Percentiles rank a stretch among this genome's conserved stretches.
These are phyloP conservation scores for Carallia brachiata DNA, from an alignment of 345 rosid species.

Conservation along the genomic window DNA sequence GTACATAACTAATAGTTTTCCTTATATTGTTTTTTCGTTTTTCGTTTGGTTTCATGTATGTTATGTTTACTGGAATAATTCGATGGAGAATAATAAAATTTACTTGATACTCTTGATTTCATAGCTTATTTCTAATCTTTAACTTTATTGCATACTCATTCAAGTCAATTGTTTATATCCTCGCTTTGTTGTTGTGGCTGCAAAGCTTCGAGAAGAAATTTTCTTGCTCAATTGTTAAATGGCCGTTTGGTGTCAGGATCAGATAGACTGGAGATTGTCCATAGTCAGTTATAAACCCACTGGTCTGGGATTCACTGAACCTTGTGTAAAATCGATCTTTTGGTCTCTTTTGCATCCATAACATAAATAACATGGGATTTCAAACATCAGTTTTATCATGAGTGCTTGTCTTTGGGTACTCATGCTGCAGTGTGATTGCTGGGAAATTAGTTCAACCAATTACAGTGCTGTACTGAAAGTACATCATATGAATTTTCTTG, in stretches of 20 bases:
- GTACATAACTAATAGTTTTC: conserved; percentile 9
- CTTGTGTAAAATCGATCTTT: not conserved
- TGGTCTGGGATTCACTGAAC: too few species aligned
- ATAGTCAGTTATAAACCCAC: too few species aligned
- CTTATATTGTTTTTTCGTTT: not conserved
- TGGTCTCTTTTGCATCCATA: not conserved
- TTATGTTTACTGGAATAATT: conserved; percentile 1
- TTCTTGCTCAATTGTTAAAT: too few species aligned
- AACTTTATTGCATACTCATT: not conserved
- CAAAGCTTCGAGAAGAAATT: too few species aligned
- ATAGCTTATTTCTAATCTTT: not conserved
- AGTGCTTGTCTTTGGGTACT: not conserved
- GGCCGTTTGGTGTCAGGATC: too few species aligned
- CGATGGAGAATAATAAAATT: conserved; percentile 21
- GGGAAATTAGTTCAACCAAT: not conserved
- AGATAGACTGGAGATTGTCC: too few species aligned
- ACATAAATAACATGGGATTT: not conserved
- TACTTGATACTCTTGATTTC: conserved; percentile 4
- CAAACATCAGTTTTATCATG: not conserved
- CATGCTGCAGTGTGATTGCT: not conserved
- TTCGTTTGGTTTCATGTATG: conserved; percentile 1
- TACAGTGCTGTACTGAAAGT: not conserved
- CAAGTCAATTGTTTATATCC: not conserved
- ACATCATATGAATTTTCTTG: not conserved
- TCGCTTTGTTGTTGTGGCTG: not conserved